Conservation (phyloP, 2,329 filamentous ascomycete genomes). For the Triangularia verruculosa region DNA sequence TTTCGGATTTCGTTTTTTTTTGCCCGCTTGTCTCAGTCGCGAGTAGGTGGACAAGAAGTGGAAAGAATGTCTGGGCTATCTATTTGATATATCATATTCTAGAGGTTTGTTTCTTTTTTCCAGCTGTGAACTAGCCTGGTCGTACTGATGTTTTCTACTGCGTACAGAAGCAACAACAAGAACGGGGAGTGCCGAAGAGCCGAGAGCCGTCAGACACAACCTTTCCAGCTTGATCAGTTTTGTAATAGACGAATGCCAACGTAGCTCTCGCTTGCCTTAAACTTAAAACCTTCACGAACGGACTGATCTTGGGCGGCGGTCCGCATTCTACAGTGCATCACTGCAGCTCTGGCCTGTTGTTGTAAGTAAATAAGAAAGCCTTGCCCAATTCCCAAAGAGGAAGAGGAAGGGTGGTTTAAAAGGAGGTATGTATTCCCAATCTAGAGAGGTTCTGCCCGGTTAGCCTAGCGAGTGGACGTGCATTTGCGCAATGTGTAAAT, state of each 20-base stretch:
- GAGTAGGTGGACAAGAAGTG: too few relatives aligned
- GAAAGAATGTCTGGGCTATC: too few relatives aligned
- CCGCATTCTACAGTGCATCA: background rate
- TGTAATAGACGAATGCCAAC: background rate
- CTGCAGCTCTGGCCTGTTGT: background rate
- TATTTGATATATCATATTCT: background rate
- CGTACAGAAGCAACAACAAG: background rate
- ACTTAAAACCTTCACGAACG: background rate
- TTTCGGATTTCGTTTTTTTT: too few relatives aligned
- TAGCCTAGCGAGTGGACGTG: background rate
- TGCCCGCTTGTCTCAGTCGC: too few relatives aligned
- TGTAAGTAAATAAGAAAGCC: background rate
- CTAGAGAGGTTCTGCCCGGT: background rate
- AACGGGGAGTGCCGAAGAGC: background rate
- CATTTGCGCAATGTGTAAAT: background rate
- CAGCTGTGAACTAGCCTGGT: too few relatives aligned
- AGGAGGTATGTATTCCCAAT: background rate
- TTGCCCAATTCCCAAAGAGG: background rate
- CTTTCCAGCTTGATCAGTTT: background rate
- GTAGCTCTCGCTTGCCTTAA: background rate
- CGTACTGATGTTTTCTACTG: too few relatives aligned
- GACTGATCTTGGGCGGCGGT: background rate
- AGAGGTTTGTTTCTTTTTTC: too few relatives aligned
- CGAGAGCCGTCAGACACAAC: background rate
- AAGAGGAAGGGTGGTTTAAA: background rate